Base-by-base conservation (phyloP, 2,329 filamentous ascomycete genomes). In the Fusarium siculi region DNA sequence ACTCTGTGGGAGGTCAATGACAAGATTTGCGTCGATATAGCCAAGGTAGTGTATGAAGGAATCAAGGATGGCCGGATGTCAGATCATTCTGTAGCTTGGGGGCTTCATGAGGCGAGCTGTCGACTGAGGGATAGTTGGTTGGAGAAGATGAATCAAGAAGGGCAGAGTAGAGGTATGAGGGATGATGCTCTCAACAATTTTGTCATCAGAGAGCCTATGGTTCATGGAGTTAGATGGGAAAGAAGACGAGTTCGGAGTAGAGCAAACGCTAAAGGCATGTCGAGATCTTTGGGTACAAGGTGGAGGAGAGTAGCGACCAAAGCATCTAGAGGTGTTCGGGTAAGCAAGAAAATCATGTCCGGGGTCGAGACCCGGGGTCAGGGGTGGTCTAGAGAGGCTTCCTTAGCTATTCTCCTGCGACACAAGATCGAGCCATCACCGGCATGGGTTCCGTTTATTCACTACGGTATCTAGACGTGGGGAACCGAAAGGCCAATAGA, bases 281-380 rank as follows among this genome's bases (percentile, higher is more conserved):
- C 19, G 10, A n/a, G 2, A 16, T 40, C 50, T 2, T n/a, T n/a
- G 14, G 5, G 50, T 4, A n/a, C 34, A 21, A 40, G 34, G 15
- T 54, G 50, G 23, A 54, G 10, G 7, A 54, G 34, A 18, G 34
- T 39, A 5, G 7, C 34, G 1, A 28, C 15, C 19, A 53, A 28
- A 11, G 50, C 34, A n/a, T 5, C 5, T 5, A 28, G 23, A 18
- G 3, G 19, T 1, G 16, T 6, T 1, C 19, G 19, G 34, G 19
- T 28, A 9, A 28, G 50, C 5, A n/a, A 28, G 23, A 16, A 2
- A 0, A 0, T 2, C 7, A 16, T 40, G 15, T 18, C 19, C 0
- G 4, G 34, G 19, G 14, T 7, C 14, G 14, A 4, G 4, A 40
- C 1, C 2, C 40, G 34, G 25, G 34, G 34, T 2, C 23, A 54